phyloP scores from a whole-genome alignment of 2,329 filamentous ascomycete species.

The Xylariaceae sp. region DNA sequence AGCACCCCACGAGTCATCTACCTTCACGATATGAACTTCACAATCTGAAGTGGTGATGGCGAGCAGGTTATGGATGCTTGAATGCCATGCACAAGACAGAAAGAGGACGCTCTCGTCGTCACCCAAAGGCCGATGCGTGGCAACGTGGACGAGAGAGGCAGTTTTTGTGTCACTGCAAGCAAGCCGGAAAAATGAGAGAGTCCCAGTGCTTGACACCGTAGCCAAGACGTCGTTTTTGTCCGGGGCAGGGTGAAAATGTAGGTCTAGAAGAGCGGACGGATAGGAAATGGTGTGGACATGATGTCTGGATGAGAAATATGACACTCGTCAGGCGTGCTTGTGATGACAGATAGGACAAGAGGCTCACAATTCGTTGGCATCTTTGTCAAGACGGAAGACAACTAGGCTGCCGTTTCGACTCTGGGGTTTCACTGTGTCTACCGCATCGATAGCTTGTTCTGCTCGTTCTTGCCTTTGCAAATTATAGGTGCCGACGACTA shows the following conservation, averaged over 20 bases:
- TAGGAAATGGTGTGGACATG: constrained; percentile 60
- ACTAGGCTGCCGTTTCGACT: constrained; percentile 71
- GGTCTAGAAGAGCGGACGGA: constrained; percentile 75
- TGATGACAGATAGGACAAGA: constrained; percentile 4
- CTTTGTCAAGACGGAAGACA: constrained; percentile 56
- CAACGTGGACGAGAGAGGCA: constrained; percentile 34
- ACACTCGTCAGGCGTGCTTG: constrained; percentile 15
- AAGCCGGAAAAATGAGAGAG: constrained; percentile 62
- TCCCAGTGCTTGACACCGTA: constrained; percentile 74
- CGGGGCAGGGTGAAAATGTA: constrained; percentile 68
- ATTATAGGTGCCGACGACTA: constrained; percentile 83
- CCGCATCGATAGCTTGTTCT: constrained; percentile 15
- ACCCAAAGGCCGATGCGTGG: constrained; percentile 44
- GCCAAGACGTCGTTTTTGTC: constrained; percentile 57
- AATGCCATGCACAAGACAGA: constrained; percentile 73
- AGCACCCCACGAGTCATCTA: constrained; percentile 43
- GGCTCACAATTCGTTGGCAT: constrained; percentile 51
- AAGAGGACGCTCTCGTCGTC: constrained; percentile 62
- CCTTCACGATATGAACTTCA: constrained; percentile 54
- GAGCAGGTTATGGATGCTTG: constrained; percentile 51
- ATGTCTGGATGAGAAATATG: constrained; percentile 38
- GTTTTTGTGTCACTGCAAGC: constrained; percentile 10
- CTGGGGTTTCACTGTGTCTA: constrained; percentile 43
- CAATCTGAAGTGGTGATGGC: constrained; percentile 72
- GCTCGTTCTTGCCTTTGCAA: constrained; percentile 52